A percentile compares a stretch with the other conserved stretches of the same genome.
Evolutionary conservation across 2,329 filamentous ascomycete species (phyloP).

Genomic region (Beauveria medogensis): DNA sequence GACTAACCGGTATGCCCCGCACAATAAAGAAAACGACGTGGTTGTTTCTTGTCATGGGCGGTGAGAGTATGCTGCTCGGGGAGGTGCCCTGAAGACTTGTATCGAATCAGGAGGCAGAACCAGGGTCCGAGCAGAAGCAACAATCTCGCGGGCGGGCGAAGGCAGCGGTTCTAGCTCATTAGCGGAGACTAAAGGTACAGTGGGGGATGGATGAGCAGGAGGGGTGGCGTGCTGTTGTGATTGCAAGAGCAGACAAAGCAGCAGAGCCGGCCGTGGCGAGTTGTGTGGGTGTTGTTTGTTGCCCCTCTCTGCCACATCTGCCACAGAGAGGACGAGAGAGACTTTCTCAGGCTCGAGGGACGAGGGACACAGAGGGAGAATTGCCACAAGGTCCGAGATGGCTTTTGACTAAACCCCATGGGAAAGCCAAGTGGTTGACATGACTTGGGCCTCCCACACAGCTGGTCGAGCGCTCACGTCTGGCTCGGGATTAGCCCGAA

Average conservation of each 20-base stretch:
- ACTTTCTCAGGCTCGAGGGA: not conserved
- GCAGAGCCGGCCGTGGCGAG: not conserved
- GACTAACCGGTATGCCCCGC: not conserved
- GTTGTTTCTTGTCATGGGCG: not conserved
- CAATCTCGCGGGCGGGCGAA: not conserved
- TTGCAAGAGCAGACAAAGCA: not conserved
- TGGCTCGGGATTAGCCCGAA: not conserved
- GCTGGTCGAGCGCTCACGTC: not conserved
- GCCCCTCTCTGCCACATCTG: not conserved
- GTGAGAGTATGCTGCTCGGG: not conserved
- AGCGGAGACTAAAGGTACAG: not conserved
- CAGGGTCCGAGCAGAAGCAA: constrained; percentile 4
- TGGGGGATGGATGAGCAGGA: not conserved
- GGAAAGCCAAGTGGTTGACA: not conserved
- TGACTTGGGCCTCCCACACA: not conserved
- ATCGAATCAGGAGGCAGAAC: constrained; percentile 3
- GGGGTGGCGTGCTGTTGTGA: not conserved
- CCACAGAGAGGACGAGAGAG: not conserved
- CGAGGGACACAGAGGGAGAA: not conserved
- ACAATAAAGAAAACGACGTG: not conserved
- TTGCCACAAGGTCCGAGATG: not conserved
- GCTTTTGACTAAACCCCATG: not conserved
- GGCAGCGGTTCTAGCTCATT: not conserved
- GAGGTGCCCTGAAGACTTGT: not conserved
- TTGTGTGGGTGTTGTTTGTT: not conserved